A percentile compares a stretch with the other conserved stretches of the same genome.
Conservation (phyloP, 768 basidiomycete species). For the Auricularia sp. region DNA sequence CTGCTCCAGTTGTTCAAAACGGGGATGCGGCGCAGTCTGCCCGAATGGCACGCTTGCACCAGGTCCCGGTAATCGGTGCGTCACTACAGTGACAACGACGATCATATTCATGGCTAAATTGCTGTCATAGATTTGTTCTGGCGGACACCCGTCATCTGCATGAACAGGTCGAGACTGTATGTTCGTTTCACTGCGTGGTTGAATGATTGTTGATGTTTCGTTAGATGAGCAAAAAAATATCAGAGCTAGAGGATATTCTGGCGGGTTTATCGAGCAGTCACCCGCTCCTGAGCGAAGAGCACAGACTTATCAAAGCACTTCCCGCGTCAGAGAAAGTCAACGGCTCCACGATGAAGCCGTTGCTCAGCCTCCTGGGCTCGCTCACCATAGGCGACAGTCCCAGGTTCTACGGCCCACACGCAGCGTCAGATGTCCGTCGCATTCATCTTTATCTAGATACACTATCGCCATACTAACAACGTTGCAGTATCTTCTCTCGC, state of each 20-base stretch:
- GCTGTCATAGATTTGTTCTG: neutral
- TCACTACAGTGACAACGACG: neutral
- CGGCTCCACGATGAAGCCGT: neutral
- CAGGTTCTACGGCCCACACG: neutral
- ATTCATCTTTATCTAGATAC: neutral
- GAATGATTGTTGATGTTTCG: no score
- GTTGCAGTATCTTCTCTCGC: neutral
- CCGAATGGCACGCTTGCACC: neutral
- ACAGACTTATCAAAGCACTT: conserved; percentile 62
- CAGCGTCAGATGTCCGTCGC: neutral
- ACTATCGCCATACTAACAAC: neutral
- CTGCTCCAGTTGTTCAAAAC: neutral
- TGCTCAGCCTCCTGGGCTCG: neutral
- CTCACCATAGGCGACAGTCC: neutral
- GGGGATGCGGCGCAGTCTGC: conserved; percentile 2
- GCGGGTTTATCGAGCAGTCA: conserved; percentile 49
- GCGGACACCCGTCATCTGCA: neutral
- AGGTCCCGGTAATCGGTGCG: neutral
- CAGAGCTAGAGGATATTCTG: conserved; percentile 62
- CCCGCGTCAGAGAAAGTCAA: neutral
- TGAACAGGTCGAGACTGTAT: neutral
- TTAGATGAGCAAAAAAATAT: neutral
- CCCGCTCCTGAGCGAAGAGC: conserved; percentile 62
- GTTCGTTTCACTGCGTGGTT: neutral
- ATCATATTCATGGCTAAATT: neutral